Evolutionary conservation across 2,329 filamentous ascomycete genomes (phyloP).

Genomic region (Dryadomyces sulphureus): DNA sequence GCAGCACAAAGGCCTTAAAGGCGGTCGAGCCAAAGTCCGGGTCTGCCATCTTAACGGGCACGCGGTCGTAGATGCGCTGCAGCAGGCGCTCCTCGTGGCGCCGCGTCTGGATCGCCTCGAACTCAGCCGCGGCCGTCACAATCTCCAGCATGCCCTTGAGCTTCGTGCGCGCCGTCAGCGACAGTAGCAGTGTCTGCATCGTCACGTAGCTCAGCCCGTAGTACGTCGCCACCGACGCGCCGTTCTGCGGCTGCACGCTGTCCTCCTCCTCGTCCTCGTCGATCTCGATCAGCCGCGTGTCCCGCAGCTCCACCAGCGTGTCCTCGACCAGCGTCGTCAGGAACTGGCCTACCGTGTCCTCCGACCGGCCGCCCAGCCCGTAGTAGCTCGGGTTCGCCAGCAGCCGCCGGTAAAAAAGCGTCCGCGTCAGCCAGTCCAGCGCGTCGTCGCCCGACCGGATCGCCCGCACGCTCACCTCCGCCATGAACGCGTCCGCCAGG

Average conservation of each 20-base stretch:
- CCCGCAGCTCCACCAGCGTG: constrained; percentile 76
- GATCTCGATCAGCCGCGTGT: constrained; percentile 90
- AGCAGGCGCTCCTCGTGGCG: constrained; percentile 82
- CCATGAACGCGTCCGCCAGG: constrained; percentile 90
- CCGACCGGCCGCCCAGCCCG: constrained; percentile 71
- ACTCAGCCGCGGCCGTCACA: constrained; percentile 90
- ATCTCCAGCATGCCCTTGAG: constrained; percentile 96
- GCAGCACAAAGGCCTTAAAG: constrained; percentile 94
- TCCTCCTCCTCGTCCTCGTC: constrained; percentile 95
- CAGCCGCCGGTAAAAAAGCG: constrained; percentile 91
- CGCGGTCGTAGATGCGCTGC: constrained; percentile 81
- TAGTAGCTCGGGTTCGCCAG: constrained; percentile 96
- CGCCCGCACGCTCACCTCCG: constrained; percentile 91
- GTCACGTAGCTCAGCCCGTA: constrained; percentile 99
- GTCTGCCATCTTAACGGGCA: constrained; percentile 87
- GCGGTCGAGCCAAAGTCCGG: constrained; percentile 82
- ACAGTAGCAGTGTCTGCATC: constrained; percentile 96
- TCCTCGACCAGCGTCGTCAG: constrained; percentile 89
- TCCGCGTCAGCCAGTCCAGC: constrained; percentile 97
- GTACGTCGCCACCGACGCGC: constrained; percentile 95
- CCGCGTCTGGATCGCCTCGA: constrained; percentile 86
- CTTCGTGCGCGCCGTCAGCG: constrained; percentile 76
- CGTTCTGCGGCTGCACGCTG: constrained; percentile 80
- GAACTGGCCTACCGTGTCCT: constrained; percentile 87
- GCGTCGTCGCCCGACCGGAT: constrained; percentile 93